Percentiles rank a stretch among this genome's conserved stretches.
These are phyloP conservation scores for Apiospora koreana DNA, from an alignment of 2,329 filamentous ascomycete genomes.

Conservation along the genomic window DNA sequence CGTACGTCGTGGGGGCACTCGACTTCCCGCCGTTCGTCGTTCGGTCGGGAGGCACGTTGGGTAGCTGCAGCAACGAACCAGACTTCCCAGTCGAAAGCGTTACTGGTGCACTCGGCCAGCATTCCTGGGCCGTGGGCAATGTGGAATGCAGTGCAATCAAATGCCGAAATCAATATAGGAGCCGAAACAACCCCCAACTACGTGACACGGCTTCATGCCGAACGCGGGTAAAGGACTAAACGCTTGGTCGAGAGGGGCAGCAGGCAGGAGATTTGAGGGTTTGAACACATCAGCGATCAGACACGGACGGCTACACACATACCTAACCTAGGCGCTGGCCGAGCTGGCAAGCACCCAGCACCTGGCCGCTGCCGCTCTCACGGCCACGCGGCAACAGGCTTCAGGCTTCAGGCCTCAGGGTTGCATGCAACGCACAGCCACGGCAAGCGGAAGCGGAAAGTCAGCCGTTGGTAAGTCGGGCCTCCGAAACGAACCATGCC, in stretches of 20 bases:
- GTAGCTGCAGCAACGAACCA: neutral
- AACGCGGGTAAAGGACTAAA: neutral
- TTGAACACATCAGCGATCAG: neutral
- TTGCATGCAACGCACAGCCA: neutral
- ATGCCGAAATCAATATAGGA: neutral
- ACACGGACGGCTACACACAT: neutral
- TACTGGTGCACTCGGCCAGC: neutral
- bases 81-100: too few relatives aligned
- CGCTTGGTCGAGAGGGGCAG: neutral
- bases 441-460: neutral
- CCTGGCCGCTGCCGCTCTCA: neutral
- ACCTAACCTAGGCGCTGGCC: neutral
- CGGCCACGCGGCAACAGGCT: neutral
- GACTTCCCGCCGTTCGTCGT: neutral
- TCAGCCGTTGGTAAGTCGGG: neutral
- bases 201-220: neutral
- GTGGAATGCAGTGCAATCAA: neutral
- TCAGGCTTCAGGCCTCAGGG: neutral
- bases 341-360: neutral
- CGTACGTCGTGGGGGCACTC: neutral
- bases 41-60: neutral
- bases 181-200: neutral
- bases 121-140: neutral
- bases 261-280: neutral
- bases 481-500: neutral